Percentiles rank a stretch among this genome's conserved stretches.
Conservation (phyloP, 2,329 filamentous ascomycete genomes). For the Trichoderma cornu-damae region DNA sequence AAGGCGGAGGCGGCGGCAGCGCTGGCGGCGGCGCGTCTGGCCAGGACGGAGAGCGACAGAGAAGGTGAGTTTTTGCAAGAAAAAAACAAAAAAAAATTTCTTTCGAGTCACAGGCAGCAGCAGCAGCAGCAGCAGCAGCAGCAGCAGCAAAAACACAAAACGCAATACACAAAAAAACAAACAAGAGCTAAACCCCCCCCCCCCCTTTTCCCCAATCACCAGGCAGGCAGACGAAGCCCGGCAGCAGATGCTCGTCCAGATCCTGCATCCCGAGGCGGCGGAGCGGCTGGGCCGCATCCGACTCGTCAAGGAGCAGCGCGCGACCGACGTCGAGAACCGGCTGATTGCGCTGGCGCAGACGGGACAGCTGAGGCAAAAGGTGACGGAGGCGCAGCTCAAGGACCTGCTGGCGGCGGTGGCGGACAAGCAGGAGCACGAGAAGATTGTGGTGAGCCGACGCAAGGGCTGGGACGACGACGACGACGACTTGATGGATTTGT, state of each 20-base stretch:
- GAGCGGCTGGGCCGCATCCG: slow-evolving; percentile 92
- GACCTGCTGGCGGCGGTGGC: slow-evolving; percentile 80
- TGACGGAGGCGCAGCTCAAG: slow-evolving; percentile 90
- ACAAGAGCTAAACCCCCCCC: too few species aligned
- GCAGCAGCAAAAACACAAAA: neutral
- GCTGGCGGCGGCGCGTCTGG: slow-evolving; percentile 40
- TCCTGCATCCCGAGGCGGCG: slow-evolving; percentile 88
- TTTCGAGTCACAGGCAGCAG: too few species aligned
- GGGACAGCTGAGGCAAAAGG: slow-evolving; percentile 80
- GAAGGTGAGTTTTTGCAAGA: slow-evolving; percentile 30
- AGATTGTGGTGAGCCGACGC: slow-evolving; percentile 79
- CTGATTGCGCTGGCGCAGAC: slow-evolving; percentile 86
- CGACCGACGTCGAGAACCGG: slow-evolving; percentile 83
- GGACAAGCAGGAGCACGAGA: slow-evolving; percentile 72
- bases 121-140: too few species aligned
- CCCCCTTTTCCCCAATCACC: too few species aligned
- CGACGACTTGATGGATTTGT: slow-evolving; percentile 66
- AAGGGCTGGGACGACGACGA: slow-evolving; percentile 85
- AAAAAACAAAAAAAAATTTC: too few species aligned
- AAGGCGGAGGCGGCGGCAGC: slow-evolving; percentile 49
- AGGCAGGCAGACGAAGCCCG: slow-evolving; percentile 63
- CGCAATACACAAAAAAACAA: neutral
- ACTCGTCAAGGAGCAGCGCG: slow-evolving; percentile 88
- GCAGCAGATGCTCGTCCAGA: slow-evolving; percentile 75
- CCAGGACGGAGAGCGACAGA: slow-evolving; percentile 57